Conservation (phyloP, 2,329 filamentous ascomycete genomes). For the Phialocephala subalpina region DNA sequence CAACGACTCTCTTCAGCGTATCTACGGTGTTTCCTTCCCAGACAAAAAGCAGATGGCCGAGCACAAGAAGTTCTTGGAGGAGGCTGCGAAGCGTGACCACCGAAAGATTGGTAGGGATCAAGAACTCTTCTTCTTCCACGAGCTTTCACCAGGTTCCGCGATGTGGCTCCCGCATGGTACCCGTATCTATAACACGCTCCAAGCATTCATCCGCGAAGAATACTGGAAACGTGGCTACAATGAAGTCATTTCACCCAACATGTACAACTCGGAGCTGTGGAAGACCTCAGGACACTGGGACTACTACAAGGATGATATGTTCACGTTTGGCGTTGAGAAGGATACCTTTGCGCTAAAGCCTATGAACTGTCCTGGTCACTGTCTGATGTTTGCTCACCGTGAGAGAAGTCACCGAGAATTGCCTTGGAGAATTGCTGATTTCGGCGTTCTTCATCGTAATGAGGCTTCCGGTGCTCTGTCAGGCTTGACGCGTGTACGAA, state of each 20-base stretch:
- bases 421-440: constrained; percentile 92
- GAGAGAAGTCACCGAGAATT: constrained; percentile 89
- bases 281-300: constrained; percentile 95
- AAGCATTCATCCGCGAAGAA: constrained; percentile 81
- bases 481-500: constrained; percentile 88
- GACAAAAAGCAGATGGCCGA: constrained; percentile 95
- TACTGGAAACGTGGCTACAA: constrained; percentile 95
- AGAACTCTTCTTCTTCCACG: constrained; percentile 97
- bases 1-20: constrained; percentile 95
- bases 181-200: constrained; percentile 90
- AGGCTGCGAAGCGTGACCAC: constrained; percentile 98
- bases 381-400: constrained; percentile 83
- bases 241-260: constrained; percentile 95
- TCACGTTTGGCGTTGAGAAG: constrained; percentile 85
- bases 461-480: constrained; percentile 92
- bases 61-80: constrained; percentile 93
- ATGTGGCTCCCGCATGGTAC: constrained; percentile 95
- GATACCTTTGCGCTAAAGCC: constrained; percentile 87
- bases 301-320: constrained; percentile 96
- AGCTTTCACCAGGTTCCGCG: constrained; percentile 88
- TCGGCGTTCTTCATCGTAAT: constrained; percentile 94
- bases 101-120: constrained; percentile 93
- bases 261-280: constrained; percentile 95
- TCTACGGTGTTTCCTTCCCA: constrained; percentile 95
- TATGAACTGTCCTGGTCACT: constrained; percentile 98